These are phyloP conservation scores for Spencermartinsiella europaea DNA, from an alignment of 805 yeast species.

Conservation along the genomic window DNA sequence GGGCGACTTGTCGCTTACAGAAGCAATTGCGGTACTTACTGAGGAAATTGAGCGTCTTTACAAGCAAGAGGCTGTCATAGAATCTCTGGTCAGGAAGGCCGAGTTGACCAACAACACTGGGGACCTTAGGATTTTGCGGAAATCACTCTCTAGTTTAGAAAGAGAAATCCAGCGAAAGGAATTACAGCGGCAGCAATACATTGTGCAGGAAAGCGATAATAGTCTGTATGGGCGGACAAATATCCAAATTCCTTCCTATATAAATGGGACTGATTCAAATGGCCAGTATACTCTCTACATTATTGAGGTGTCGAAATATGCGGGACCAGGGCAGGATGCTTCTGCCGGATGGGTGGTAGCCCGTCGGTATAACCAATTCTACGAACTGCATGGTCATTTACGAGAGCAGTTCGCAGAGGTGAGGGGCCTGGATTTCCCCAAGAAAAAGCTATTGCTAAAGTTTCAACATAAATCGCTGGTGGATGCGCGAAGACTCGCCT, in stretches of 20 bases:
- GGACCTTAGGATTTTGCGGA: conserved; percentile 61
- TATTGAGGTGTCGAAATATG: conserved; percentile 62
- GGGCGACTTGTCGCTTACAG: conserved; percentile 59
- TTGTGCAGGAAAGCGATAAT: conserved; percentile 77
- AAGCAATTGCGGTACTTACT: conserved; percentile 57
- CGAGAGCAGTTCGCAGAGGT: conserved; percentile 48
- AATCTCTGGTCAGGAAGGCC: conserved; percentile 70
- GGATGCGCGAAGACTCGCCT: conserved; percentile 55
- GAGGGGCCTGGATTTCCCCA: conserved; percentile 46
- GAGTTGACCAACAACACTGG: conserved; percentile 72
- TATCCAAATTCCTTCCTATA: conserved; percentile 39
- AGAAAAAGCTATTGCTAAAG: conserved; percentile 56
- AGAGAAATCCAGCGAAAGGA: conserved; percentile 73
- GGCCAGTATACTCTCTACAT: conserved; percentile 67
- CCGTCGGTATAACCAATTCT: conserved; percentile 80
- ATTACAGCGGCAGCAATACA: conserved; percentile 69
- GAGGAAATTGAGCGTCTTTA: conserved; percentile 53
- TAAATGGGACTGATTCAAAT: conserved; percentile 46
- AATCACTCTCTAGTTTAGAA: conserved; percentile 60
- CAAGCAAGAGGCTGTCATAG: conserved; percentile 59
- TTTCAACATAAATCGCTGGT: conserved; percentile 60
- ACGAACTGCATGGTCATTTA: conserved; percentile 61
- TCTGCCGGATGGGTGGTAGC: conserved; percentile 89
- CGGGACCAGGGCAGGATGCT: conserved; percentile 32
- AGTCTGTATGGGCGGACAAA: conserved; percentile 52